Evolutionary conservation across 139 green algal genomes (phyloP).

Genomic region (Klebsormidium nitens): DNA sequence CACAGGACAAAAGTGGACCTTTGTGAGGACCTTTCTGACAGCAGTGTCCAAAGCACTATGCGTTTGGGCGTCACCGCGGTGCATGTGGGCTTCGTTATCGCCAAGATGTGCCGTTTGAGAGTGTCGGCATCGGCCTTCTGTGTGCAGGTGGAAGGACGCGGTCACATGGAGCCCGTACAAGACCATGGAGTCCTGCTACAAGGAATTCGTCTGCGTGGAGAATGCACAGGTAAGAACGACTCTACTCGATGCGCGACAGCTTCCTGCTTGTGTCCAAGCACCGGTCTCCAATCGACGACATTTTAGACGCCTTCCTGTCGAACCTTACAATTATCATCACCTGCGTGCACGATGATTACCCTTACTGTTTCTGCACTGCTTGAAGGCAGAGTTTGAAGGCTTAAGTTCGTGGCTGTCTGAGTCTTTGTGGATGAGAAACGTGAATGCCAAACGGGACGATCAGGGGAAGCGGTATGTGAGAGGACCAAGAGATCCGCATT

Average conservation of each 20-base stretch:
- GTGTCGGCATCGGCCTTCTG: background rate
- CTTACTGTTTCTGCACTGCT: background rate
- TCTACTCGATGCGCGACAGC: too few relatives aligned
- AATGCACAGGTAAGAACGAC: constrained; percentile 19
- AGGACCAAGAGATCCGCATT: too few relatives aligned
- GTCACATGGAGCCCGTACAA: constrained; percentile 43
- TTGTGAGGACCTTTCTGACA: too few relatives aligned
- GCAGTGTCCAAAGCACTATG: background rate
- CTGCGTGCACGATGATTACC: background rate
- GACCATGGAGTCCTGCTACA: constrained; percentile 44
- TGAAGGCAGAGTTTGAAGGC: too few relatives aligned
- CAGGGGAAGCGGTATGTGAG: too few relatives aligned
- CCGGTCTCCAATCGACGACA: background rate
- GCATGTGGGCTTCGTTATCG: too few relatives aligned
- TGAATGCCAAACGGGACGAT: too few relatives aligned
- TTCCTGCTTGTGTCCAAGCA: background rate
- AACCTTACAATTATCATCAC: background rate
- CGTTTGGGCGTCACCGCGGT: background rate
- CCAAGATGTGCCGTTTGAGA: too few relatives aligned
- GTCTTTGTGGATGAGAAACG: too few relatives aligned
- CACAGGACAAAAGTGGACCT: too few relatives aligned
- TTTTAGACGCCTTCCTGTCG: background rate
- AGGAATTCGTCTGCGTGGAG: constrained; percentile 47
- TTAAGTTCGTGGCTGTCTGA: too few relatives aligned
- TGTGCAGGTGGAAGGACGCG: constrained; percentile 28